Conservation (phyloP, 139 green algal genomes). For the Chlorella sp. region DNA sequence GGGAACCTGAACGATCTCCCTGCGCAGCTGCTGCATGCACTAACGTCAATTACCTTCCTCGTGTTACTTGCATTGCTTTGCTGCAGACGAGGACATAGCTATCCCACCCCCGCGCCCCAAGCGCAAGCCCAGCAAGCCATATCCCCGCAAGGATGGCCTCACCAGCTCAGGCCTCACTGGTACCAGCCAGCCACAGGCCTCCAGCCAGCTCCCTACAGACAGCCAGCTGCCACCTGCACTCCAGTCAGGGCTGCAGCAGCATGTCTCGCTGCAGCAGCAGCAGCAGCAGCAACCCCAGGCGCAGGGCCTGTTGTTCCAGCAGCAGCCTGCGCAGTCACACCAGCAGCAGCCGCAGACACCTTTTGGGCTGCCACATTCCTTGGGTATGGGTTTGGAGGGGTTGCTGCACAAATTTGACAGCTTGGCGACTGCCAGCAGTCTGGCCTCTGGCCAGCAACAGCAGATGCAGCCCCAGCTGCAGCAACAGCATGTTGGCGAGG, state of each 20-base stretch:
- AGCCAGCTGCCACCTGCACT: not conserved
- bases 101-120: slow-evolving; percentile 88
- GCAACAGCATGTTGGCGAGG: not conserved
- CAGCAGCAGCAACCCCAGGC: not conserved
- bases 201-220: not conserved
- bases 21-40: not conserved
- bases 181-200: not conserved
- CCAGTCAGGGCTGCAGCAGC: not conserved
- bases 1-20: not conserved
- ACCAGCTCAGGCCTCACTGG: too few relatives aligned
- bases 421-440: too few relatives aligned
- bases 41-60: not conserved
- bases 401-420: not conserved
- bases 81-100: slow-evolving; percentile 31
- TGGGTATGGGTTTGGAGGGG: too few relatives aligned
- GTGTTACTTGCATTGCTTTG: not conserved
- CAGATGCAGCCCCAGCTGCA: not conserved
- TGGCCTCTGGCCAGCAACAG: not conserved
- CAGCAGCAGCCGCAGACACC: not conserved
- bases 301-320: too few relatives aligned
- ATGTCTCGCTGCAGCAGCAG: not conserved
- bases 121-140: slow-evolving; percentile 68
- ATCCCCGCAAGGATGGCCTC: slow-evolving; percentile 27
- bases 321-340: not conserved
- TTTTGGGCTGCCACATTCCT: not conserved